phyloP scores from a whole-genome alignment of 495 filamentous ascomycete genomes.

The Apodospora peruviana region DNA sequence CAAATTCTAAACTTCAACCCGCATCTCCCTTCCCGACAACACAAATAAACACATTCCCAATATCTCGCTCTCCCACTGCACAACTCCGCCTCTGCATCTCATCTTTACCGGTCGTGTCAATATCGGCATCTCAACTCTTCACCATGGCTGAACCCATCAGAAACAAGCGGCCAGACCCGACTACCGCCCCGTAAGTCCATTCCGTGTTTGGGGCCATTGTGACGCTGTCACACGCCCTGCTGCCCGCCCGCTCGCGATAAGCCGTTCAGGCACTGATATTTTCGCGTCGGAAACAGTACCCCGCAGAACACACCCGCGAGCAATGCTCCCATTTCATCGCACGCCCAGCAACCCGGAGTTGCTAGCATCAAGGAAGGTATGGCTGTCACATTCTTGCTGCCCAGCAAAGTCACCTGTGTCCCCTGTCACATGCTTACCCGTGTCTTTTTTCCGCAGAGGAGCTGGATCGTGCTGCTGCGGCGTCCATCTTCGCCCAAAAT shows the following conservation, averaged over 20 bases:
- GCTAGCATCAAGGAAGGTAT: slow-evolving; percentile 96
- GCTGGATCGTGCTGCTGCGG: slow-evolving; percentile 78
- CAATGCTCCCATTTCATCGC: slow-evolving; percentile 95
- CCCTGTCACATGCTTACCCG: neutral
- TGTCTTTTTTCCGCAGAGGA: slow-evolving; percentile 67
- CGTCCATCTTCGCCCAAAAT: slow-evolving; percentile 89
- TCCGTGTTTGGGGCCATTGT: slow-evolving; percentile 4
- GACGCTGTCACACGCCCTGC: neutral
- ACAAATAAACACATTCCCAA: neutral
- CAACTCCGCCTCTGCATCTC: neutral
- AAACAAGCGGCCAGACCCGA: slow-evolving; percentile 79
- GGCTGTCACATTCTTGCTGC: slow-evolving; percentile 25
- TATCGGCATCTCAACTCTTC: slow-evolving; percentile 10
- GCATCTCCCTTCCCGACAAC: slow-evolving; percentile 1
- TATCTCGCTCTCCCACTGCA: neutral
- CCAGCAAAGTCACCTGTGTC: slow-evolving; percentile 8
- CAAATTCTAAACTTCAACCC: slow-evolving; percentile 7
- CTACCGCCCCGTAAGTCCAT: slow-evolving; percentile 65
- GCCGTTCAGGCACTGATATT: slow-evolving; percentile 19
- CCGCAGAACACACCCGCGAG: slow-evolving; percentile 93
- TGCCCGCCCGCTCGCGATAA: slow-evolving; percentile 11
- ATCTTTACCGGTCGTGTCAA: slow-evolving; percentile 5
- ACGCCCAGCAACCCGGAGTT: slow-evolving; percentile 91
- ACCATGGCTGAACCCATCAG: slow-evolving; percentile 86
- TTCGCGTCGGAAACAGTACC: slow-evolving; percentile 54